Percentiles rank a stretch among this genome's conserved stretches.
phyloP scores from a whole-genome alignment of 2,329 filamentous ascomycete genomes.

The Emergomyces pasteurianus region DNA sequence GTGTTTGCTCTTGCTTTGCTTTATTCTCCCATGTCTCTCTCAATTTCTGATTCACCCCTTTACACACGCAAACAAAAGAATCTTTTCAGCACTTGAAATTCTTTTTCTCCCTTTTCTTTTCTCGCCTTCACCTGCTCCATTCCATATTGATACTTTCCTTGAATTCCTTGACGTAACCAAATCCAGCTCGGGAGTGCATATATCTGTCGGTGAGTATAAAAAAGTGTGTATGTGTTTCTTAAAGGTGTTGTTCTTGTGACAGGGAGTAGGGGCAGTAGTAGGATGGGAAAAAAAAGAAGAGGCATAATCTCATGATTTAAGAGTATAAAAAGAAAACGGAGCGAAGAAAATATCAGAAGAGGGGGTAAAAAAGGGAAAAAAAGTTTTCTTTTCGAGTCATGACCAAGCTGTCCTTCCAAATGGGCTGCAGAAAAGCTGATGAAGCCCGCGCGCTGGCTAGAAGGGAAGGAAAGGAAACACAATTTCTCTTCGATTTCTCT shows the following conservation, averaged over 20 bases:
- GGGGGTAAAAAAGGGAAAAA: neutral
- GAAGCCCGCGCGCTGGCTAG: neutral
- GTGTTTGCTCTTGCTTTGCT: neutral
- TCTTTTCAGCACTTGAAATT: neutral
- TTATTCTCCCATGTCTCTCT: neutral
- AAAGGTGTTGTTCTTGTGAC: too few species aligned
- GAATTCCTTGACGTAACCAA: constrained; percentile 1
- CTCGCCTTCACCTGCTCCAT: neutral
- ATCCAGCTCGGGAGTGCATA: neutral
- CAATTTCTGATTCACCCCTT: neutral
- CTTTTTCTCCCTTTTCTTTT: neutral
- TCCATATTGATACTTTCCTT: neutral
- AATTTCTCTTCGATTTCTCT: neutral
- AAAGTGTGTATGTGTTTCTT: neutral
- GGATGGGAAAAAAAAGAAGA: neutral
- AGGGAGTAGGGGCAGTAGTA: neutral
- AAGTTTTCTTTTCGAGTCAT: constrained; percentile 2
- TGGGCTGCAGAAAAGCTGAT: neutral
- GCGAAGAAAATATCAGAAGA: neutral
- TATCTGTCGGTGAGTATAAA: neutral
- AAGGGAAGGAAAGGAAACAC: neutral
- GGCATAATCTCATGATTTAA: constrained; percentile 4
- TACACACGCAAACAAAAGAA: neutral
- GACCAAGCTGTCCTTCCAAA: neutral
- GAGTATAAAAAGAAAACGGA: neutral